phyloP scores from a whole-genome alignment of 2,329 filamentous ascomycete genomes.

The Sclerotinia borealis region DNA sequence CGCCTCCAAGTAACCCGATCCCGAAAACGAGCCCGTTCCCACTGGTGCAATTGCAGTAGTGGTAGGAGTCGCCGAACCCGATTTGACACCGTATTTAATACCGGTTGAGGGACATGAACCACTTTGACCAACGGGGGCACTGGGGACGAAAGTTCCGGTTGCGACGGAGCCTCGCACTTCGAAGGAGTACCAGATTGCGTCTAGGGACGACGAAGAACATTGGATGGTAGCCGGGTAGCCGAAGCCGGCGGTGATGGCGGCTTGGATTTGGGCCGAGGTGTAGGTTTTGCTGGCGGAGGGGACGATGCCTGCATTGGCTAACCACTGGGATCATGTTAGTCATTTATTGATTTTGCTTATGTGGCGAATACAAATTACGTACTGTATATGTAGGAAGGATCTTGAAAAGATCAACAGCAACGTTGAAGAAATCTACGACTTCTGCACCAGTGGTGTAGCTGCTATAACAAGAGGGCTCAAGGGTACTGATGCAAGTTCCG shows the following conservation, averaged over 20 bases:
- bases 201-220: conserved; percentile 40
- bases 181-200: conserved; percentile 50
- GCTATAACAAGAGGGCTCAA: conserved; percentile 60
- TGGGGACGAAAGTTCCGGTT: conserved; percentile 42
- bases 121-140: conserved; percentile 16
- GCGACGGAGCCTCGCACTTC: conserved; percentile 47
- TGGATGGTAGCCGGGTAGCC: conserved; percentile 42
- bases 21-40: conserved; percentile 38
- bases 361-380: conserved; percentile 14
- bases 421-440: conserved; percentile 46
- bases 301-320: conserved; percentile 54
- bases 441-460: conserved; percentile 36
- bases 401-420: conserved; percentile 43
- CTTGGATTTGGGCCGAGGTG: conserved; percentile 38
- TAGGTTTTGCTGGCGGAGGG: conserved; percentile 41
- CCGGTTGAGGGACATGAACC: conserved; percentile 50
- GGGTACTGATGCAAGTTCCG: conserved; percentile 65
- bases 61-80: conserved; percentile 22
- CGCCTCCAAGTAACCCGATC: conserved; percentile 55
- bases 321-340: conserved; percentile 35
- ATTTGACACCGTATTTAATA: conserved; percentile 50
- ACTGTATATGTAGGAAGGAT: conserved; percentile 58
- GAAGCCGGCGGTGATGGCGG: conserved; percentile 39
- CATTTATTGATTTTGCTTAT: background rate
- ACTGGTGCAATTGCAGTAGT: conserved; percentile 19